Conservation (phyloP, 2,329 filamentous ascomycete species). For the Sclerotinia sclerotiorum region DNA sequence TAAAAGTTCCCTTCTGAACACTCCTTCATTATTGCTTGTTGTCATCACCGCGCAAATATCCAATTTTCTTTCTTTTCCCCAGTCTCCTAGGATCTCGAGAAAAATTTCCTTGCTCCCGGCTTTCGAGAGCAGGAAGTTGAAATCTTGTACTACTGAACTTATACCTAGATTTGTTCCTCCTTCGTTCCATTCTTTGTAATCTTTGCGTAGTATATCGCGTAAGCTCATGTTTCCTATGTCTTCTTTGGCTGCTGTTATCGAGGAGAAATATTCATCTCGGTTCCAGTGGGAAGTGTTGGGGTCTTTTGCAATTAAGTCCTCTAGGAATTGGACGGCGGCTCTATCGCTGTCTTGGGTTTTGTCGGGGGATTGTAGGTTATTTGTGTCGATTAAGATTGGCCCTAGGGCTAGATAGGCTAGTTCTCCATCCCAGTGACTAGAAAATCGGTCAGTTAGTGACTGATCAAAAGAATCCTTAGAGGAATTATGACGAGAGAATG, state of each 20-base stretch:
- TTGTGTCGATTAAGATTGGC: conserved; percentile 72
- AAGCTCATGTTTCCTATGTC: conserved; percentile 62
- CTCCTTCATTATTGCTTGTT: conserved; percentile 52
- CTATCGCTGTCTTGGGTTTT: conserved; percentile 66
- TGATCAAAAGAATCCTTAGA: not conserved
- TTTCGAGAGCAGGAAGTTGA: conserved; percentile 61
- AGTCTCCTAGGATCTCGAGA: conserved; percentile 50
- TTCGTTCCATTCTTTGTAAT: conserved; percentile 79
- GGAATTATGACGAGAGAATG: not conserved
- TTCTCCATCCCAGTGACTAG: conserved; percentile 49
- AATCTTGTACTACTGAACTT: conserved; percentile 61
- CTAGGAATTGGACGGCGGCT: conserved; percentile 58
- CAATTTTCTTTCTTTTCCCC: conserved; percentile 57
- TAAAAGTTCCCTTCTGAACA: conserved; percentile 66
- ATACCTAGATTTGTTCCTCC: conserved; percentile 61
- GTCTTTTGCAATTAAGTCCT: conserved; percentile 44
- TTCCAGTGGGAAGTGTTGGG: conserved; percentile 46
- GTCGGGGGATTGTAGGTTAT: conserved; percentile 58
- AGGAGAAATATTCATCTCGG: conserved; percentile 55
- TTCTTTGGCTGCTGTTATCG: conserved; percentile 64
- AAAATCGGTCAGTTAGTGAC: not conserved
- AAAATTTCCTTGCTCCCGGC: conserved; percentile 48
- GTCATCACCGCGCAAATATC: conserved; percentile 70
- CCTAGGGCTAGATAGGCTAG: conserved; percentile 68
- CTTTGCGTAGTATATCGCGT: conserved; percentile 71